Evolutionary conservation across 768 basidiomycete species (phyloP), one percentile per base, ranked within the genome.

Genomic region (Kwoniella pini): DNA sequence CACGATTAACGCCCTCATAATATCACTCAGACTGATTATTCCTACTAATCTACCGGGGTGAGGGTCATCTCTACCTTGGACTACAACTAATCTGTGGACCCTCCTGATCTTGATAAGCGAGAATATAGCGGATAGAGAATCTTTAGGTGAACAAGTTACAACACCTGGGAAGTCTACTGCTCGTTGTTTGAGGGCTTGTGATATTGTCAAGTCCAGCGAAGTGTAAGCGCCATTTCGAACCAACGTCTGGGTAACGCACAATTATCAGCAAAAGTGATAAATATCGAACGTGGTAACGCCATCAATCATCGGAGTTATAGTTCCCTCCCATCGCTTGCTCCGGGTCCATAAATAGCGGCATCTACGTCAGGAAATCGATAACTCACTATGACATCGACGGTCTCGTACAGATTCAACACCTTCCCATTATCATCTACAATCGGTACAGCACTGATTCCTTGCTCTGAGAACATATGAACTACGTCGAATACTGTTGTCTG

Each of bases 401-500:
- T 97, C 80, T 99, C 96, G 76, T 97, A 99, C 48, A 99, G 80
- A 75, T 99, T 94, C 65, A 98, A 84, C 40, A 99, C 96, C 54
- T 93, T 84, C 9, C 95, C 95, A 7, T 91, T 84, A 39, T 76
- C 72, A 70, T 99, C 91, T 28, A 98, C 84, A 74, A 99, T 97
- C 7, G 96, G 96, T 4, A 99, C 95, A 4, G 95, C 95, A 9
- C 91, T 93, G 68, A 99, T 96, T 26, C 93, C 88, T 42, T 88
- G 85, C 78, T 93, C 90, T 0, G 91, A 95, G 78, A 98, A 98
- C 88, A 95, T 92, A 74, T 99, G 96, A 2, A 98, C 96, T 61
- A 98, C 92, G 72, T 98, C 93, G 70, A 96, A 97, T 2, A 99
- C 96, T 27, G 90, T 88, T 0, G 95, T 96, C 57, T 86, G 81